A percentile compares a stretch with the other conserved stretches of the same genome.
phyloP scores from a whole-genome alignment of 768 basidiomycete species.

The Leucocoprinus sp. region DNA sequence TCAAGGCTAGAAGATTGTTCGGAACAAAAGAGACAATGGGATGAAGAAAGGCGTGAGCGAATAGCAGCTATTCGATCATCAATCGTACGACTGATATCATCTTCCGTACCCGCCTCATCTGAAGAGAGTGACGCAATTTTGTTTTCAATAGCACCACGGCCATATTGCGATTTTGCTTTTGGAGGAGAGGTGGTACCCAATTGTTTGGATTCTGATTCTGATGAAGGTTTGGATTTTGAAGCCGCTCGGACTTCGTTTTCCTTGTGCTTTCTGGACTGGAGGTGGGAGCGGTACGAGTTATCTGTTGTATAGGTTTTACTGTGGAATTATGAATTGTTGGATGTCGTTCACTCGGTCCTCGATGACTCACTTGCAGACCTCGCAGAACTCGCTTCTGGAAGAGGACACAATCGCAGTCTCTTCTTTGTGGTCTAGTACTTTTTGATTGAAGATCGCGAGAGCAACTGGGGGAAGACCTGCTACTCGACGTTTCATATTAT shows the following conservation, averaged over 20 bases:
- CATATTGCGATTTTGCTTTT: slow-evolving; percentile 14
- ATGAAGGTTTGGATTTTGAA: slow-evolving; percentile 15
- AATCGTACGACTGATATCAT: slow-evolving; percentile 48
- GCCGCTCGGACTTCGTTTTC: slow-evolving; percentile 58
- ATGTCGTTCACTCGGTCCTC: background rate
- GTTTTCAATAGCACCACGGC: slow-evolving; percentile 11
- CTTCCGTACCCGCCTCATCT: slow-evolving; percentile 27
- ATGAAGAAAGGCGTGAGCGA: slow-evolving; percentile 49
- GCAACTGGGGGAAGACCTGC: slow-evolving; percentile 84
- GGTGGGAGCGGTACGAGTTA: slow-evolving; percentile 83
- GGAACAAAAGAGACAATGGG: slow-evolving; percentile 84
- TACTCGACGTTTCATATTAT: slow-evolving; percentile 96
- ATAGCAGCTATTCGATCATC: slow-evolving; percentile 72
- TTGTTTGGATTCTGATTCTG: background rate
- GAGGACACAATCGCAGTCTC: slow-evolving; percentile 68
- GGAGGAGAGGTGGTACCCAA: background rate
- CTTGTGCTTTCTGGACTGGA: slow-evolving; percentile 83
- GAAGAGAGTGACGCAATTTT: slow-evolving; percentile 14
- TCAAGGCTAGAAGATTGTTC: slow-evolving; percentile 41
- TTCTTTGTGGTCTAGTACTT: slow-evolving; percentile 69
- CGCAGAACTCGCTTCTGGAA: slow-evolving; percentile 54
- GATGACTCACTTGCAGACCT: slow-evolving; percentile 69
- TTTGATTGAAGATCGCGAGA: slow-evolving; percentile 72
- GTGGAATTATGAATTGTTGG: slow-evolving; percentile 1
- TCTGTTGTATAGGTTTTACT: slow-evolving; percentile 89